Conservation (phyloP, 2,329 filamentous ascomycete genomes). For the Fusarium sp. region DNA sequence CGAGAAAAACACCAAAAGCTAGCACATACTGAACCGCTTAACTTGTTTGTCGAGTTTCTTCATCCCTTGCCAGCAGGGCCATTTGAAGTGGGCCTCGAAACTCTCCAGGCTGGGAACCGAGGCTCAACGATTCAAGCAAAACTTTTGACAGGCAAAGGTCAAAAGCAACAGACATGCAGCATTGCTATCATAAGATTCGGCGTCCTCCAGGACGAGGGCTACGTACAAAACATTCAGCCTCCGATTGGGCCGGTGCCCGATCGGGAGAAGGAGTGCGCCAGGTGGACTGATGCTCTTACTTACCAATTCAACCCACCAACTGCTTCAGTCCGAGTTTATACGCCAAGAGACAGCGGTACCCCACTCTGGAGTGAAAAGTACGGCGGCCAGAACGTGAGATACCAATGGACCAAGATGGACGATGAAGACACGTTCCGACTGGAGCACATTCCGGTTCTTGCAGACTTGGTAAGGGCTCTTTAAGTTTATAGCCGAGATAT, state of each 20-base stretch:
- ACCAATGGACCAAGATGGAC: neutral
- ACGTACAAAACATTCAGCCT: neutral
- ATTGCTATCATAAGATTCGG: neutral
- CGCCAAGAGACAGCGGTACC: neutral
- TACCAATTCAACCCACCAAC: neutral
- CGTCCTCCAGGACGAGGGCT: neutral
- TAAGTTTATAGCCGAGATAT: too few relatives aligned
- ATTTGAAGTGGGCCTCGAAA: neutral
- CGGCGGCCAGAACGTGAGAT: neutral
- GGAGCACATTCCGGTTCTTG: neutral
- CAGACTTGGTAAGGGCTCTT: neutral
- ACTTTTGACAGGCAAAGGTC: neutral
- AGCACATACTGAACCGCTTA: neutral
- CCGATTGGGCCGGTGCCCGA: neutral
- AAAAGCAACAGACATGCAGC: neutral
- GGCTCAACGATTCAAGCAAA: neutral
- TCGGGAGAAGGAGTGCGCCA: neutral
- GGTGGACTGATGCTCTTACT: neutral
- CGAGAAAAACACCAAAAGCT: neutral
- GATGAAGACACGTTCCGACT: neutral
- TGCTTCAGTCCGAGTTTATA: neutral
- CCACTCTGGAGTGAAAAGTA: neutral
- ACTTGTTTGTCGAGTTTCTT: neutral
- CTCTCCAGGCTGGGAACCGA: neutral
- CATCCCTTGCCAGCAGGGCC: neutral